Evolutionary conservation across 2,329 filamentous ascomycete genomes (phyloP), one percentile per base, ranked within the genome.

Genomic region (Fonsecaea multimorphosa): DNA sequence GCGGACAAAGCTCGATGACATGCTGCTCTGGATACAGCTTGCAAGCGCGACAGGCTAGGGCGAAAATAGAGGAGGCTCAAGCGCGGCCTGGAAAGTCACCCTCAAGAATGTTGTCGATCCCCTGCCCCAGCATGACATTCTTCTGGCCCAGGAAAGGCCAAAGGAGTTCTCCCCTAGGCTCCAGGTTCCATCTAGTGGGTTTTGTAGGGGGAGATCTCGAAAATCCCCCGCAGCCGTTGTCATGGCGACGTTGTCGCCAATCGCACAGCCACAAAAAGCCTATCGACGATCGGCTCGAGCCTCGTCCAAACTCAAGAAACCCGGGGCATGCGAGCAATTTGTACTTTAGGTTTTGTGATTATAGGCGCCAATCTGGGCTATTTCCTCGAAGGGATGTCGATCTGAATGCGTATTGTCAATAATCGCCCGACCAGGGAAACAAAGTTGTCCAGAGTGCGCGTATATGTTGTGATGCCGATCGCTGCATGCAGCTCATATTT

Each of bases 11-110:
- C 66, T 63, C 59, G 55, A 60, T 32, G 58, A 63, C 46, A 44
- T 58, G 66, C 65, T 65, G 63, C 29, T 63, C 55, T 65, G 66
- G 66, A 68, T 63, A 65, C 66, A 61, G 49, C 46, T 46, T 31
- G 19, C 19, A 24, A 49, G 7, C 19, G 38, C n/a, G 16, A 8
- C 38, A 40, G 8, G 38, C 38, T 40, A 40, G n/a, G n/a, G 16
- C 5, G 38, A 11, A 19, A n/a, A 40, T 19, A 6, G 38, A 40
- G 3, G 44, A 49, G 44, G 19, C 44, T 24, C 19, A 49, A 24
- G 44, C 44, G 44, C 19, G 19, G 11, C 9, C 44, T 22, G 44
- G 44, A 4, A 24, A 49, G 44, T 49, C 38, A 49, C 60, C 60
- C 16, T 40, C 16, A 29, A 32, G 60, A 63, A 38, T 22, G 49